Percentiles rank a stretch among this genome's conserved stretches.
phyloP scores from a whole-genome alignment of 495 filamentous ascomycete species.

The Cercophora sp. region DNA sequence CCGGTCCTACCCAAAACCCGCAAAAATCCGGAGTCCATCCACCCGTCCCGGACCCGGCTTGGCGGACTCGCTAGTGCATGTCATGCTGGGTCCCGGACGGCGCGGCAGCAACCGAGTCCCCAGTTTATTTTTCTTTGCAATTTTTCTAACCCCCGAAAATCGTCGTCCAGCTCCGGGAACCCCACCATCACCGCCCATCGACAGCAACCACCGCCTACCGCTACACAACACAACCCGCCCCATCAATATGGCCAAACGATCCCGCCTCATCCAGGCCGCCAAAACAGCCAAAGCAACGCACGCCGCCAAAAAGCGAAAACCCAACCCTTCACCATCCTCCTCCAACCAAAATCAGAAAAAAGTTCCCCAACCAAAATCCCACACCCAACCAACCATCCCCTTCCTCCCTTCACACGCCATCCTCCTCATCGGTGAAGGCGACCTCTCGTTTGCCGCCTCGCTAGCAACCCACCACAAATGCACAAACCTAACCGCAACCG shows the following conservation, averaged over 20 bases:
- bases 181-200: not conserved
- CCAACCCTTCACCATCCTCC: slow-evolving; percentile 8
- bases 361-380: slow-evolving; percentile 26
- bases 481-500: slow-evolving; percentile 54
- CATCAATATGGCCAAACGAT: too few relatives aligned
- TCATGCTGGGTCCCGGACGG: too few relatives aligned
- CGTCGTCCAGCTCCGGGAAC: too few relatives aligned
- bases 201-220: slow-evolving; percentile 8
- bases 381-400: slow-evolving; percentile 62
- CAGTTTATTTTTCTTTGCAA: too few relatives aligned
- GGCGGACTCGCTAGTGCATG: too few relatives aligned
- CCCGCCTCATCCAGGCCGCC: slow-evolving; percentile 1
- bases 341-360: slow-evolving; percentile 11
- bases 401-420: slow-evolving; percentile 68
- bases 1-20: too few relatives aligned
- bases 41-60: slow-evolving; percentile 14
- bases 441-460: slow-evolving; percentile 84
- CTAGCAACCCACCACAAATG: slow-evolving; percentile 69
- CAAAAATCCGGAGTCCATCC: not conserved
- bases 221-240: not conserved
- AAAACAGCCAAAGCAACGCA: slow-evolving; percentile 13
- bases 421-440: slow-evolving; percentile 86
- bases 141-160: too few relatives aligned
- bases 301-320: slow-evolving; percentile 18
- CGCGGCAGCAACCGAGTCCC: too few relatives aligned